Base-by-base conservation (phyloP, 345 rosid species). In the Citrus maxima region DNA sequence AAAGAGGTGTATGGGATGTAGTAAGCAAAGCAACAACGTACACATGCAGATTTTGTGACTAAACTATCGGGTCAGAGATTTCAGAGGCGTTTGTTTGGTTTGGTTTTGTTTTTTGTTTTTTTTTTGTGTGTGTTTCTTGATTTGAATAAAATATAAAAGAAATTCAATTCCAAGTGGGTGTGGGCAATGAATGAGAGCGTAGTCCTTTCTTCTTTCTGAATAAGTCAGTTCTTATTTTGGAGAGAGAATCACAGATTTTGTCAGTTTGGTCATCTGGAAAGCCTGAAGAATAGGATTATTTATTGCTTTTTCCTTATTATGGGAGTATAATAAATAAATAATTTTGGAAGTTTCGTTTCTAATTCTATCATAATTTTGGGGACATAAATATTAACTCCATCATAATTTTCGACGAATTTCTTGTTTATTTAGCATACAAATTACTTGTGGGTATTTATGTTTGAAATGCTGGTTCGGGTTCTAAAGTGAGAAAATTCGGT, bases 1-100 rank as follows among this genome's bases (percentile, higher is more conserved):
- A 77, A 55, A 80, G 73, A 72, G 59, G 46, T 67, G 27, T 59
- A 3, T 38, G 79, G 84, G 75, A 84, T 61, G 85, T 67, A 82
- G 82, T 73, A 83, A 81, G 87, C 76, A 62, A 76, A 70, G 72
- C 83, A 88, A 83, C 88, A 86, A 89, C 91, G 95, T 89, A 88
- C 87, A 81, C 98, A 92, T 92, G 97, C 95, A 90, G 90, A 90
- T 90, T 90, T 88, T 90, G 91, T 91, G 95, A 91, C 92, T 86
- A 85, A 89, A 89, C 93, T 80, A 89, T 88, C 86, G 88, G 93
- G 93, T 91, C 95, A 93, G 98, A 93, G 92, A 82, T 77, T 80
- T 76, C 90, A 78, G 82, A 84, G 88, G 86, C 79, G 89, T 82
- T 86, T 84, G 81, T 83, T 82, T 66, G 64, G 73, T 78, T 77